Evolutionary conservation across 2,329 filamentous ascomycete species (phyloP), one percentile per base, ranked within the genome.

Genomic region (Alternaria conjuncta): DNA sequence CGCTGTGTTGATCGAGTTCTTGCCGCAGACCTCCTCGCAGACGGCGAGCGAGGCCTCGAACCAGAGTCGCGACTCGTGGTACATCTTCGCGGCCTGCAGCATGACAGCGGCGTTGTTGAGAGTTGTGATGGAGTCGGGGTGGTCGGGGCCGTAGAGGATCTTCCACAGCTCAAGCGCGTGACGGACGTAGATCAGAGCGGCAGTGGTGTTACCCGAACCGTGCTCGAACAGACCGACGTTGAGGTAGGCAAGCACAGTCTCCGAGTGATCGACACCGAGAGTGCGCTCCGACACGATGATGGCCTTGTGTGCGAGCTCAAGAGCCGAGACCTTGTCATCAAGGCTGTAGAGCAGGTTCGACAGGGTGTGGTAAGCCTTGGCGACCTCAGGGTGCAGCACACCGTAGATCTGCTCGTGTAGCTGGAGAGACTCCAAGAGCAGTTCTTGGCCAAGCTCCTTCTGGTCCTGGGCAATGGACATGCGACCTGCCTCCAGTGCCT

Each of bases 21-120:
- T 91, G 75, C 96, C 96, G 69, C 95, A 97, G 5, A 97, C 89
- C 49, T 90, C 88, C 82, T 97, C 94, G 79, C 94, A 97, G 66
- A 98, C 90, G 46, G 88, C 87, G 55, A 98, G 88, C 10, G 94
- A 96, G 68, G 93, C 91, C 81, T 98, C 96, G 77, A 99, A 99
- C 96, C 96, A 99, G 66, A 95, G 86, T 55, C 96, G 91, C 49
- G 95, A 98, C 82, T 97, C 93, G 73, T 95, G 91, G 84, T 97
- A 99, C 65, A 92, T 90, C 85, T 98, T 97, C 73, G 97, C 87
- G 60, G 94, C 90, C 82, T 99, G 96, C 62, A 99, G 89, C 96
- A 99, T 99, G 64, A 99, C 96, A 8, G 96, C 96, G 20, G 93
- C 95, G 76, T 99, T 99, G 87, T 98, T 99, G 82, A 98, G 91